These are phyloP conservation scores for Fusarium mangiferae DNA, from an alignment of 2,329 filamentous ascomycete genomes.

Conservation along the genomic window DNA sequence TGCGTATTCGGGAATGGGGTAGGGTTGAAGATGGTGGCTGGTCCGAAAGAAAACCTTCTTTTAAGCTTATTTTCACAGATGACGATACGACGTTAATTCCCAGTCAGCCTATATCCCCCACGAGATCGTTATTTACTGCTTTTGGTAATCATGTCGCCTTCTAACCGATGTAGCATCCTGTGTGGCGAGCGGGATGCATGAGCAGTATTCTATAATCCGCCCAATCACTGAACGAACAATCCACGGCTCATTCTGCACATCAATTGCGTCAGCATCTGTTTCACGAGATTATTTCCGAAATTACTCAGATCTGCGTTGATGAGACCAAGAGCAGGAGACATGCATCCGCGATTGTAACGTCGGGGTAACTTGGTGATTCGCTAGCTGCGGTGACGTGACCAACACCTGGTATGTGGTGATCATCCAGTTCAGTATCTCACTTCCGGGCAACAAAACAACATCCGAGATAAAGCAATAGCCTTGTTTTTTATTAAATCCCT, in stretches of 20 bases:
- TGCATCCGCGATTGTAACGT: not conserved
- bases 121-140: rapidly evolving
- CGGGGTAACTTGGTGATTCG: not conserved
- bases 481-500: rapidly evolving
- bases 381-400: conserved; percentile 22
- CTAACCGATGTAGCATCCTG: not conserved
- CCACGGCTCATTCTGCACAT: conserved; percentile 6
- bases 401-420: conserved; percentile 30
- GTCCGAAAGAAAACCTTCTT: not conserved
- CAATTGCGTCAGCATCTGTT: conserved; percentile 21
- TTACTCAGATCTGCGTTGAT: not conserved
- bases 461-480: rapidly evolving
- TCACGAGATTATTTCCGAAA: not conserved
- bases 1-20: not conserved
- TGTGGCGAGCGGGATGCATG: not conserved
- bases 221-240: not conserved
- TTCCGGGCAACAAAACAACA: rapidly evolving
- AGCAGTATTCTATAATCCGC: rapidly evolving
- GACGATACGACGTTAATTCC: rapidly evolving
- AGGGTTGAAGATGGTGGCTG: no score
- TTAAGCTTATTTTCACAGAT: conserved; percentile 6
- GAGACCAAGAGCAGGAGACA: not conserved
- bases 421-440: rapidly evolving
- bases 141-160: not conserved
- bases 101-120: no score